Percentiles rank a stretch among this genome's conserved stretches.
Conservation (phyloP, 345 rosid genomes). For the Heritiera fomes region DNA sequence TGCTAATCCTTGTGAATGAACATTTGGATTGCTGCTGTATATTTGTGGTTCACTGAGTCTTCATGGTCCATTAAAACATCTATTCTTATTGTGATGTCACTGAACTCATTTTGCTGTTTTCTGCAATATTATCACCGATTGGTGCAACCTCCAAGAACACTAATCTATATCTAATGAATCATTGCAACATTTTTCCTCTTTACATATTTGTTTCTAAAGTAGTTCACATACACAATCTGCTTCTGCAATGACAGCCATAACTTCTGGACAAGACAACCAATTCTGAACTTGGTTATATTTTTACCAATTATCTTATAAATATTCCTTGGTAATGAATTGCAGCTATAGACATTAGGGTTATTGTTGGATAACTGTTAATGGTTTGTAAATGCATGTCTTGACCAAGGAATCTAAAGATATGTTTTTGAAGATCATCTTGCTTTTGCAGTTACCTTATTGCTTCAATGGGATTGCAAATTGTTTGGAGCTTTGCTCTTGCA, state of each 20-base stretch:
- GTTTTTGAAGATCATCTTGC: not conserved
- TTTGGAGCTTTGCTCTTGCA: constrained; percentile 87
- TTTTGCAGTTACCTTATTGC: constrained; percentile 76
- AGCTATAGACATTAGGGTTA: not conserved
- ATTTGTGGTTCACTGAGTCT: not conserved
- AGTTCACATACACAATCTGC: not conserved
- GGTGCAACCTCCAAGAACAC: not conserved
- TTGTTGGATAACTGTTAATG: not conserved
- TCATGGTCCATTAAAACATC: not conserved
- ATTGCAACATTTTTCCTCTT: not conserved
- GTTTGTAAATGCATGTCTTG: not conserved
- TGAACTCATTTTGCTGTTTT: not conserved
- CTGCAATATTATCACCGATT: not conserved
- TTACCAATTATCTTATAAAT: not conserved
- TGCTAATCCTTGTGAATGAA: not conserved
- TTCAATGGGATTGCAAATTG: constrained; percentile 82
- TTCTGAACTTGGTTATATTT: not conserved
- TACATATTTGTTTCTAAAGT: not conserved
- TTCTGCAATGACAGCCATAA: not conserved
- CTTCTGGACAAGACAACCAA: not conserved
- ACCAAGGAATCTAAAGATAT: not conserved
- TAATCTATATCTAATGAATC: not conserved
- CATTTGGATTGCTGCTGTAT: not conserved
- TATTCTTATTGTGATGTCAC: not conserved
- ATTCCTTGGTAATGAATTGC: not conserved